Conservation (phyloP, 495 filamentous ascomycete species). For the Acidomyces sp. region DNA sequence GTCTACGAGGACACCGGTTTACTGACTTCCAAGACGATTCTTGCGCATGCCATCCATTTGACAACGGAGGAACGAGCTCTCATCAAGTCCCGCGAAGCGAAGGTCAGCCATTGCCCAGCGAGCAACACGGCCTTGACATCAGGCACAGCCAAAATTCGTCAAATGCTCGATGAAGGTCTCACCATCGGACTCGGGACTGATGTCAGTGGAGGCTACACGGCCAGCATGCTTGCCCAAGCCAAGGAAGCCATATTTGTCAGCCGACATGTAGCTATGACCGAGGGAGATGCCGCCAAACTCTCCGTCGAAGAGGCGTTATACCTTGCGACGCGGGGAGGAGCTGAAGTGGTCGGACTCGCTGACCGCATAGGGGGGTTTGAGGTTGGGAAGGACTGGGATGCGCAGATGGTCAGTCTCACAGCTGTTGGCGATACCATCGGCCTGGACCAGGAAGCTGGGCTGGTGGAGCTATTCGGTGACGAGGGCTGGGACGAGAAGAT, state of each 20-base stretch:
- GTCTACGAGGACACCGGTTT: conserved; percentile 68
- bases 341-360: conserved; percentile 57
- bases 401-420: conserved; percentile 56
- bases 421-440: conserved; percentile 18
- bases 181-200: conserved; percentile 80
- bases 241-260: conserved; percentile 65
- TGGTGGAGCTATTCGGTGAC: conserved; percentile 77
- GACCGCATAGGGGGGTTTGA: conserved; percentile 62
- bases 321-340: conserved; percentile 70
- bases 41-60: conserved; percentile 80
- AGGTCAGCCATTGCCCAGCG: conserved; percentile 74
- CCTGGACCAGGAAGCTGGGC: conserved; percentile 21
- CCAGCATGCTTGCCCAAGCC: conserved; percentile 64
- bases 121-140: conserved; percentile 68
- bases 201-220: conserved; percentile 70
- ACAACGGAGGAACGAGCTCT: conserved; percentile 46
- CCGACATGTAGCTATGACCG: conserved; percentile 47
- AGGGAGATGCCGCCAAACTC: conserved; percentile 42
- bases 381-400: conserved; percentile 82
- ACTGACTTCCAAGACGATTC: conserved; percentile 57
- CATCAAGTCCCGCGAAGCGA: conserved; percentile 45
- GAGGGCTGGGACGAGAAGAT: conserved; percentile 64
- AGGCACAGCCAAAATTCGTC: conserved; percentile 58
- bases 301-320: conserved; percentile 79
- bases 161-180: conserved; percentile 59